phyloP scores from a whole-genome alignment of 768 basidiomycete species.

The Rhizopogon vulgaris region DNA sequence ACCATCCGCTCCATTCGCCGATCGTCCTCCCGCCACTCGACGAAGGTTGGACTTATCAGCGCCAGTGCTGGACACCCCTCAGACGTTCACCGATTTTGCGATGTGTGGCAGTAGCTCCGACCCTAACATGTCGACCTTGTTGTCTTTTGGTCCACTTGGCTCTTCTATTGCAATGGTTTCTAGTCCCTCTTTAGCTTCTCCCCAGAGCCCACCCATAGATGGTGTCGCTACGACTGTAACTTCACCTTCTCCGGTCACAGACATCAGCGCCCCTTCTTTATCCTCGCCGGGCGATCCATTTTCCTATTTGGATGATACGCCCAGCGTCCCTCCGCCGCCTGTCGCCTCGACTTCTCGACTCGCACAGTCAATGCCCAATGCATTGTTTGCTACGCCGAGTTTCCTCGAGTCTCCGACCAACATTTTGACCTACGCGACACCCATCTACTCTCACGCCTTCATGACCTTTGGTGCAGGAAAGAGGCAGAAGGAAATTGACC shows the following conservation, averaged over 20 bases:
- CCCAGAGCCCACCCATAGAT: background rate
- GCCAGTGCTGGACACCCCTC: background rate
- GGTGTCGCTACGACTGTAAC: background rate
- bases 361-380: slow-evolving; percentile 18
- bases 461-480: slow-evolving; percentile 86
- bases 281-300: slow-evolving; percentile 45
- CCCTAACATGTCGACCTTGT: background rate
- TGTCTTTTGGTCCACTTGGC: background rate
- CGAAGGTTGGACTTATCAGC: slow-evolving; percentile 11
- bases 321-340: slow-evolving; percentile 21
- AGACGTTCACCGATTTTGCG: background rate
- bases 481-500: slow-evolving; percentile 80
- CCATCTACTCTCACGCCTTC: slow-evolving; percentile 66
- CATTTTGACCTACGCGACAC: slow-evolving; percentile 44
- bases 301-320: slow-evolving; percentile 45
- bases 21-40: slow-evolving; percentile 15
- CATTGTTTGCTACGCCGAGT: slow-evolving; percentile 28
- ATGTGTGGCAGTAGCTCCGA: background rate
- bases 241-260: slow-evolving; percentile 1
- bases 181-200: background rate
- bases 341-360: slow-evolving; percentile 19
- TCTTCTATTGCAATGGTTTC: background rate
- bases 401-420: slow-evolving; percentile 31
- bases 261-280: background rate
- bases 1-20: slow-evolving; percentile 1